These are phyloP conservation scores for Rhodotorula kratochvilovae DNA, from an alignment of 768 basidiomycete genomes.

Conservation along the genomic window DNA sequence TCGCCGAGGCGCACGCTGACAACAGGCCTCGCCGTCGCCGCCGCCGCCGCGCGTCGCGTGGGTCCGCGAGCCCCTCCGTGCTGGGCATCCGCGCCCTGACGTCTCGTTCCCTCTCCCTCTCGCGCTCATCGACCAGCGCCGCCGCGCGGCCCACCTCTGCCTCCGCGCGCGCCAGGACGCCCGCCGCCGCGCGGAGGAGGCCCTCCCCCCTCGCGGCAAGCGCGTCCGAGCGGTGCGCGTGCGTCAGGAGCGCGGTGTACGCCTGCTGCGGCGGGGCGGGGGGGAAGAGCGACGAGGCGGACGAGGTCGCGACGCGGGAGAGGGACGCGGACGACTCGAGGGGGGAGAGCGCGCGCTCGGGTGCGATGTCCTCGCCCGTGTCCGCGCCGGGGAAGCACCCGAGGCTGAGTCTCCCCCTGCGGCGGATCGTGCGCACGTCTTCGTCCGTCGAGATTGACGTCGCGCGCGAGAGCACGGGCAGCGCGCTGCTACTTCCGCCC, in stretches of 20 bases:
- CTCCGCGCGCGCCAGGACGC: slow-evolving; percentile 13
- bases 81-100: background rate
- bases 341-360: background rate
- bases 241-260: background rate
- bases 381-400: background rate
- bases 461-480: too few relatives aligned
- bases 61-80: background rate
- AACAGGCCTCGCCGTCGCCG: background rate
- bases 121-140: background rate
- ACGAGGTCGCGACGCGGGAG: too few relatives aligned
- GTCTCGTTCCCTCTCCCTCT: background rate
- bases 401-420: background rate
- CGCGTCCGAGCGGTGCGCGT: background rate
- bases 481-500: background rate
- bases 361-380: background rate
- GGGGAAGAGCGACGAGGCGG: background rate
- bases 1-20: slow-evolving; percentile 19
- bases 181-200: slow-evolving; percentile 14
- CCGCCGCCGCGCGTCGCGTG: too few relatives aligned
- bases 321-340: background rate
- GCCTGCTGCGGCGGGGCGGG: background rate
- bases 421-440: background rate
- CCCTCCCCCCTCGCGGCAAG: background rate
- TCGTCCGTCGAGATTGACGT: background rate
- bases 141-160: background rate